Percentiles rank a stretch among this genome's conserved stretches.
Conservation (phyloP, 805 yeast species). For the Tetrapisispora taiwanensis region DNA sequence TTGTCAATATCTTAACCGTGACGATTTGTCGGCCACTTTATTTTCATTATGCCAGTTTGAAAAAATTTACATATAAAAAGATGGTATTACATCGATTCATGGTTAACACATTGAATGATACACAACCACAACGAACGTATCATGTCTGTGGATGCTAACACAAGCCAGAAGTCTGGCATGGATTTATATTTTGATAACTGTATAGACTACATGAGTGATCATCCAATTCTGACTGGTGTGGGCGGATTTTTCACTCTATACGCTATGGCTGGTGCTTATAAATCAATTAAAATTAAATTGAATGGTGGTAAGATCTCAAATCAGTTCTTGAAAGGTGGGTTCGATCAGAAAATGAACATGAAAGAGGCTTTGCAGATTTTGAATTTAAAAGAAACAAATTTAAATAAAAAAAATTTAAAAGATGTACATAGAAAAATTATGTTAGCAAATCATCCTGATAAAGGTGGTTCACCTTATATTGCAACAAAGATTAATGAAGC, state of each 20-base stretch:
- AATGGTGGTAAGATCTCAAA: conserved; percentile 49
- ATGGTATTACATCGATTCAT: too few relatives aligned
- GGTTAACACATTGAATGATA: too few relatives aligned
- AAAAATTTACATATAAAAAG: too few relatives aligned
- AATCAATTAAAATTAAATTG: conserved; percentile 29
- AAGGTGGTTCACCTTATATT: conserved; percentile 83
- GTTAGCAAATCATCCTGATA: conserved; percentile 91
- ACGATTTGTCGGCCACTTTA: too few relatives aligned
- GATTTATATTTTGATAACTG: conserved; percentile 61
- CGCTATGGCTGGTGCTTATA: conserved; percentile 56
- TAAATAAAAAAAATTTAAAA: conserved; percentile 57
- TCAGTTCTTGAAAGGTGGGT: conserved; percentile 71
- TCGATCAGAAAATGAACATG: conserved; percentile 82
- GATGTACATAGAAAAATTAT: conserved; percentile 80
- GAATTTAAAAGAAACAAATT: conserved; percentile 56
- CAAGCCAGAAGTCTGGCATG: conserved; percentile 20
- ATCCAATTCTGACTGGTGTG: conserved; percentile 63
- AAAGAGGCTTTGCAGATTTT: conserved; percentile 82
- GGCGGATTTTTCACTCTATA: conserved; percentile 61
- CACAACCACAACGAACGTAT: too few relatives aligned
- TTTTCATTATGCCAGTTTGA: too few relatives aligned
- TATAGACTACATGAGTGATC: conserved; percentile 52
- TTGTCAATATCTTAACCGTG: too few relatives aligned
- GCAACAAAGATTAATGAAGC: conserved; percentile 94
- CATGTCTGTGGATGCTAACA: not conserved